Conservation (phyloP, 306 rosid genomes). For the Mucuna pruriens region DNA sequence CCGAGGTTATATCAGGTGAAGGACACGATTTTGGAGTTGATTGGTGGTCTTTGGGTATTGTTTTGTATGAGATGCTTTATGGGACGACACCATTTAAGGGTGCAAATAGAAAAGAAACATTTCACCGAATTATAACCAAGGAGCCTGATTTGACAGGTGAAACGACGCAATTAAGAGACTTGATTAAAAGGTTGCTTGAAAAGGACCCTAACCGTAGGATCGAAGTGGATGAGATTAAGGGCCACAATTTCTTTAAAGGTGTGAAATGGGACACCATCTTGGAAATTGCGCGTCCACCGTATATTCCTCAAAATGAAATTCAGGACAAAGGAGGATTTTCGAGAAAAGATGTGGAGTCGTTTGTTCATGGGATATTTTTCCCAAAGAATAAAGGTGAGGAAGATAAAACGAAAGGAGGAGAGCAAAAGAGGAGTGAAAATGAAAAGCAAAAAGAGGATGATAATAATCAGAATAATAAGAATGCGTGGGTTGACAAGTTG, state of each 20-base stretch:
- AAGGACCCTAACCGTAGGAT: slow-evolving; percentile 74
- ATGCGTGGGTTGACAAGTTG: slow-evolving; percentile 45
- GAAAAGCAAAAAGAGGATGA: background rate
- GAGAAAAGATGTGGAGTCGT: slow-evolving; percentile 55
- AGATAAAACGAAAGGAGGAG: background rate
- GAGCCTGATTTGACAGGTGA: slow-evolving; percentile 59
- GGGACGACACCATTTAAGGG: slow-evolving; percentile 84
- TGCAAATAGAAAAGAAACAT: slow-evolving; percentile 71
- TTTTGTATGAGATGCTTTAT: slow-evolving; percentile 77
- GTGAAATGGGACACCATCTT: slow-evolving; percentile 63
- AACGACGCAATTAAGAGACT: slow-evolving; percentile 60
- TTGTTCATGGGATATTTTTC: slow-evolving; percentile 66
- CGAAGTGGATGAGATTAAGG: slow-evolving; percentile 59
- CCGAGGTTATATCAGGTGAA: slow-evolving; percentile 70
- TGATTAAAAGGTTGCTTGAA: slow-evolving; percentile 62
- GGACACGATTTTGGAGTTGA: slow-evolving; percentile 87
- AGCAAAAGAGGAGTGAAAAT: background rate
- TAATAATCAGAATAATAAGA: slow-evolving; percentile 29
- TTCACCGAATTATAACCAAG: slow-evolving; percentile 54
- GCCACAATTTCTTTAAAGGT: slow-evolving; percentile 68
- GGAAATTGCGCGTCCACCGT: slow-evolving; percentile 69
- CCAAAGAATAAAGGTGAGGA: background rate
- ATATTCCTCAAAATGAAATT: slow-evolving; percentile 56
- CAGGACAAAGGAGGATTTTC: slow-evolving; percentile 43
- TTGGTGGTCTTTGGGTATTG: slow-evolving; percentile 91